Conservation (phyloP, 352 stramenopile genomes). For the Phytophthora hybrid region DNA sequence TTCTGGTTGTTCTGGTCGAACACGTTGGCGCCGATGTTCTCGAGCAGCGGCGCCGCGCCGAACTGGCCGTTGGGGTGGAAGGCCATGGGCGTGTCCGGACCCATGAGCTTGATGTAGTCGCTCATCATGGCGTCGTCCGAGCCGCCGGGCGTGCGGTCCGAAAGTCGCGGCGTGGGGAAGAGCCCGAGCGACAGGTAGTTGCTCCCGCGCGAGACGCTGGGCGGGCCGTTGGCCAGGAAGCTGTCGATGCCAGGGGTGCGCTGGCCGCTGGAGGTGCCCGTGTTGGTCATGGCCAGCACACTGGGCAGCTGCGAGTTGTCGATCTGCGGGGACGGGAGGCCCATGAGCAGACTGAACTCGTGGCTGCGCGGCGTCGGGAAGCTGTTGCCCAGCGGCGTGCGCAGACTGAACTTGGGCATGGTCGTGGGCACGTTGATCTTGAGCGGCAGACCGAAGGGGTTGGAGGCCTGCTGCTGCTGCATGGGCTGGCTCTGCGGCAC, state of each 20-base stretch:
- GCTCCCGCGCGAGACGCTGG: conserved; percentile 58
- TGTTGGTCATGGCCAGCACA: conserved; percentile 76
- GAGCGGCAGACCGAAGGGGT: conserved; percentile 67
- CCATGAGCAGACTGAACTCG: conserved; percentile 77
- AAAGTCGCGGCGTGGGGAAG: conserved; percentile 58
- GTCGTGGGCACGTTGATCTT: conserved; percentile 80
- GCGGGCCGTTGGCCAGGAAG: conserved; percentile 58
- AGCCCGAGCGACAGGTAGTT: conserved; percentile 68
- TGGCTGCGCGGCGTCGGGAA: conserved; percentile 77
- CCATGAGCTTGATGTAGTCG: conserved; percentile 82
- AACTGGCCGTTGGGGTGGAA: conserved; percentile 59
- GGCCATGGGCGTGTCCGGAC: conserved; percentile 53
- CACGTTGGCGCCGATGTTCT: conserved; percentile 69
- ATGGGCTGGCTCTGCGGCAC: conserved; percentile 43
- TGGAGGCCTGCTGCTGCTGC: conserved; percentile 43
- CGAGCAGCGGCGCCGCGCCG: conserved; percentile 54
- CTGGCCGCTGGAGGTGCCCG: conserved; percentile 36
- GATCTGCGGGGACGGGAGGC: conserved; percentile 72
- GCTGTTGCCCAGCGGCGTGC: conserved; percentile 68
- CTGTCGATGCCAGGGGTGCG: conserved; percentile 47
- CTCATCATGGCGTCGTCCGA: conserved; percentile 73
- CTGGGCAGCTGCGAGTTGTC: conserved; percentile 79
- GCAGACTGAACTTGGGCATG: conserved; percentile 74
- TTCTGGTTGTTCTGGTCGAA: conserved; percentile 58
- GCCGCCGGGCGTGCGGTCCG: conserved; percentile 31